These are phyloP conservation scores for Alternaria brassicicola DNA, from an alignment of 2,329 filamentous ascomycete genomes.

Conservation along the genomic window DNA sequence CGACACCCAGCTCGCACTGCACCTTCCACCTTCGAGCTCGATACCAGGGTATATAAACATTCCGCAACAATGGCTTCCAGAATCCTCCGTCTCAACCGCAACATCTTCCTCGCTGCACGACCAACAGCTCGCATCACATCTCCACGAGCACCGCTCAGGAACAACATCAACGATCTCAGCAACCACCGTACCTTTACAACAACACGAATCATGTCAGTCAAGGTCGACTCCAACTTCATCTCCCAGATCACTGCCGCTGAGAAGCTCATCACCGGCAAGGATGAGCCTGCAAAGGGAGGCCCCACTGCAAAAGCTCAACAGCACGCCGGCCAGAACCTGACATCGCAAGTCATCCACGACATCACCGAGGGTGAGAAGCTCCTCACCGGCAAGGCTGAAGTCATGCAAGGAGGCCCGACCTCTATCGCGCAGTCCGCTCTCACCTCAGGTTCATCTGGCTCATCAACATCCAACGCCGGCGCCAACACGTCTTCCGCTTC, in stretches of 20 bases:
- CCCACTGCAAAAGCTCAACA: slow-evolving; percentile 53
- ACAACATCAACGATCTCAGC: slow-evolving; percentile 9
- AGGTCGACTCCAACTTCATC: slow-evolving; percentile 49
- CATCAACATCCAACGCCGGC: background rate
- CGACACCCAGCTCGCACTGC: background rate
- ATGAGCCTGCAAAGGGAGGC: slow-evolving; percentile 45
- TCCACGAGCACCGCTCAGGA: background rate
- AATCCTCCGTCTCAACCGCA: slow-evolving; percentile 9
- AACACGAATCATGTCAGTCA: slow-evolving; percentile 21
- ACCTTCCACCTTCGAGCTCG: background rate
- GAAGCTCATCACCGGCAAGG: slow-evolving; percentile 48
- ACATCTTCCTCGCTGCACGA: slow-evolving; percentile 2
- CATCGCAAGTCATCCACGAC: slow-evolving; percentile 45
- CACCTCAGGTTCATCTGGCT: background rate
- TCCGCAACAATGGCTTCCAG: slow-evolving; percentile 10
- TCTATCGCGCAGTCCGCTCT: slow-evolving; percentile 44
- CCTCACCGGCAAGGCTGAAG: slow-evolving; percentile 45
- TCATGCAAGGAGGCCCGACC: slow-evolving; percentile 49
- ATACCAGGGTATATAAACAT: background rate
- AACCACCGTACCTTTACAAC: slow-evolving; percentile 18
- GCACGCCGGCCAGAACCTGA: slow-evolving; percentile 44
- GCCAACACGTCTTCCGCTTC: background rate
- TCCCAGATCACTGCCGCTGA: slow-evolving; percentile 51
- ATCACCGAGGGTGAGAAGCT: slow-evolving; percentile 52
- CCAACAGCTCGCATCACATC: background rate